Conservation (phyloP, 1,284 basidiomycete genomes). For the Sanghuangporus baumii region DNA sequence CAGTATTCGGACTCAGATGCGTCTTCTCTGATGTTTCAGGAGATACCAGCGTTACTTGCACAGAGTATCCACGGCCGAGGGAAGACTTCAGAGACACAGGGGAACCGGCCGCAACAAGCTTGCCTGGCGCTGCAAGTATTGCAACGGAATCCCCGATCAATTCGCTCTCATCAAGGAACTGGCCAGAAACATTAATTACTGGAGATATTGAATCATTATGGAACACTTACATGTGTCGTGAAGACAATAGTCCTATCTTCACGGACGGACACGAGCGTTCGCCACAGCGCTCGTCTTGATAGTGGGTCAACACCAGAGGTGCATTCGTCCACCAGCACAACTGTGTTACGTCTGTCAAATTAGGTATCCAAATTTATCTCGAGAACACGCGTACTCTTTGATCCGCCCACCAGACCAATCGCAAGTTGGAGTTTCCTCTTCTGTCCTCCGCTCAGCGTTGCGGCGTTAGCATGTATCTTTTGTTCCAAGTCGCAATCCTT, state of each 20-base stretch:
- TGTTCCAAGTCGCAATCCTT: conserved; percentile 64
- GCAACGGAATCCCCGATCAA: conserved; percentile 72
- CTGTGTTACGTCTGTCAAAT: conserved; percentile 27
- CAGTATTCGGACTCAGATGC: conserved; percentile 21
- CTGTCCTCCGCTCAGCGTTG: conserved; percentile 71
- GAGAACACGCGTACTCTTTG: conserved; percentile 40
- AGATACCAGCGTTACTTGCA: conserved; percentile 45
- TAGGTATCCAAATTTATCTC: background rate
- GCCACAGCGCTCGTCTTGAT: conserved; percentile 73
- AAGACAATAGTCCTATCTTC: conserved; percentile 60
- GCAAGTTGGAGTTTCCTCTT: conserved; percentile 79
- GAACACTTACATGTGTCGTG: conserved; percentile 55
- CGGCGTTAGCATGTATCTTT: conserved; percentile 63
- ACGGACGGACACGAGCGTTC: conserved; percentile 61
- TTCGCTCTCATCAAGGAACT: conserved; percentile 80
- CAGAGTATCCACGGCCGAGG: conserved; percentile 68
- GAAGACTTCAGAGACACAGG: conserved; percentile 68
- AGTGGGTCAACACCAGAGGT: conserved; percentile 79
- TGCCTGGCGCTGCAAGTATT: conserved; percentile 71
- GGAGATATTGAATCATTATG: background rate
- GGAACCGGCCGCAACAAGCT: conserved; percentile 64
- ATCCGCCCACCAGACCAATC: conserved; percentile 70
- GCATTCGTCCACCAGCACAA: conserved; percentile 74
- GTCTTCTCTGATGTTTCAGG: conserved; percentile 26
- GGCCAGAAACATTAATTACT: background rate